These are phyloP conservation scores for Triticum dicoccoides DNA, from an alignment of 176 grass and related monocot species.

Conservation along the genomic window DNA sequence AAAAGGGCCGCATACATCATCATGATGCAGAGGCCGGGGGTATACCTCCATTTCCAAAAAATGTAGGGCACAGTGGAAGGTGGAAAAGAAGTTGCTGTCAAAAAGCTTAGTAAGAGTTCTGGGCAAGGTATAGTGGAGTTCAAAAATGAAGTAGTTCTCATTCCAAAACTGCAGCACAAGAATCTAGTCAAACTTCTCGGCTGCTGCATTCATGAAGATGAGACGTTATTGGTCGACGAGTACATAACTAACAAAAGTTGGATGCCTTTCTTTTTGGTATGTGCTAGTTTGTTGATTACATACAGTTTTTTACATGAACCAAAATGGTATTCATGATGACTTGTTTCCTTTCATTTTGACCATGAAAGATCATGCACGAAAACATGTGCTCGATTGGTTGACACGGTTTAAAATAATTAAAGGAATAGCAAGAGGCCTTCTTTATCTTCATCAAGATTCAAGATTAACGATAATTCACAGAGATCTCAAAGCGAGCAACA, in stretches of 20 bases:
- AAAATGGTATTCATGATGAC: background rate
- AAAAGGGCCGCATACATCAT: no score
- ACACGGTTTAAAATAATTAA: constrained; percentile 40
- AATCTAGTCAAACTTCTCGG: constrained; percentile 38
- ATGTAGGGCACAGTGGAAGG: constrained; percentile 21
- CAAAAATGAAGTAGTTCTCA: constrained; percentile 7
- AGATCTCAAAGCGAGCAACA: constrained; percentile 49
- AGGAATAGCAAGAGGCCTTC: constrained; percentile 40
- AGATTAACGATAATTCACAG: constrained; percentile 45
- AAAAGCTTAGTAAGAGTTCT: constrained; percentile 36
- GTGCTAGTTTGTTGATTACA: background rate
- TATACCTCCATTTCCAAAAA: no score
- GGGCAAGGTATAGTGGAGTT: constrained; percentile 30
- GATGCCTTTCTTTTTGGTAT: constrained; percentile 33
- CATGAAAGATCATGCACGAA: constrained; percentile 8
- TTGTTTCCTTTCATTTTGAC: background rate
- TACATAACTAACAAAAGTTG: constrained; percentile 36
- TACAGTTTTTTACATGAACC: background rate
- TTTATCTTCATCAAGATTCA: constrained; percentile 58
- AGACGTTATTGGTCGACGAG: constrained; percentile 35
- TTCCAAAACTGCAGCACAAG: constrained; percentile 26
- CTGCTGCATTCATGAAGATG: constrained; percentile 31
- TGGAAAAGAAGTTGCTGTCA: constrained; percentile 23
- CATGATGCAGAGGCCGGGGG: no score
- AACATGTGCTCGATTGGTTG: constrained; percentile 26